Percentiles rank a stretch among this genome's conserved stretches.
These are phyloP conservation scores for Lachnellula subtilissima DNA, from an alignment of 2,329 filamentous ascomycete species.

Conservation along the genomic window DNA sequence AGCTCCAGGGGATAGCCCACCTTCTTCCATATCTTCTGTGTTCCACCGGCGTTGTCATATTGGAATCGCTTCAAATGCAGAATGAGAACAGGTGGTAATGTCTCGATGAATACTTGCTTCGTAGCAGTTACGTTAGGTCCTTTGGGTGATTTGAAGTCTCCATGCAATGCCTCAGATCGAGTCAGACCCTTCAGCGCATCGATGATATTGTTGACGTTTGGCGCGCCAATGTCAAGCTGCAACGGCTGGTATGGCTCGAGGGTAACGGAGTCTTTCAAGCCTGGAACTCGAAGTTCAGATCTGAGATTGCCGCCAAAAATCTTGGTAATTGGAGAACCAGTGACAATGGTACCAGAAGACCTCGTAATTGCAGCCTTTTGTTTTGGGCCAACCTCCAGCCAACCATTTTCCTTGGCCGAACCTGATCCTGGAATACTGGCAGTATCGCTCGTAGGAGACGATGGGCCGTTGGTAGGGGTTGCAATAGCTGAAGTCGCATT, in stretches of 20 bases:
- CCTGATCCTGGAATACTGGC: constrained; percentile 26
- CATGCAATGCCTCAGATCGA: constrained; percentile 76
- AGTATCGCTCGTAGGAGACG: constrained; percentile 41
- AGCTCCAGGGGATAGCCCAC: constrained; percentile 91
- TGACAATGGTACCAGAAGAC: constrained; percentile 70
- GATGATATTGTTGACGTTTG: constrained; percentile 82
- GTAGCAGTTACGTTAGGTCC: constrained; percentile 74
- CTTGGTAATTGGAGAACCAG: constrained; percentile 80
- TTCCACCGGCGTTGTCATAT: constrained; percentile 81
- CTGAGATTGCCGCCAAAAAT: constrained; percentile 91
- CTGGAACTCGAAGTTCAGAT: constrained; percentile 82
- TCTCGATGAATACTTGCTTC: constrained; percentile 94
- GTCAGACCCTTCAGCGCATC: constrained; percentile 86
- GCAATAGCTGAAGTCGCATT: constrained; percentile 39
- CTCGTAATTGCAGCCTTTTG: constrained; percentile 84
- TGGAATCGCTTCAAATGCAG: constrained; percentile 97
- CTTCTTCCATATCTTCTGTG: constrained; percentile 98
- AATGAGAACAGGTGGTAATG: constrained; percentile 83
- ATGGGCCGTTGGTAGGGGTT: constrained; percentile 36
- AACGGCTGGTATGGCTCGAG: constrained; percentile 90
- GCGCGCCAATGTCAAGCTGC: constrained; percentile 87
- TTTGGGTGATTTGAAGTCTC: constrained; percentile 74
- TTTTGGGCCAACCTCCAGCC: constrained; percentile 91
- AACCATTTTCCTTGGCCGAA: constrained; percentile 57
- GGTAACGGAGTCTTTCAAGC: constrained; percentile 85